These are phyloP conservation scores for Mycena filopes DNA, from an alignment of 768 basidiomycete genomes.

Conservation along the genomic window DNA sequence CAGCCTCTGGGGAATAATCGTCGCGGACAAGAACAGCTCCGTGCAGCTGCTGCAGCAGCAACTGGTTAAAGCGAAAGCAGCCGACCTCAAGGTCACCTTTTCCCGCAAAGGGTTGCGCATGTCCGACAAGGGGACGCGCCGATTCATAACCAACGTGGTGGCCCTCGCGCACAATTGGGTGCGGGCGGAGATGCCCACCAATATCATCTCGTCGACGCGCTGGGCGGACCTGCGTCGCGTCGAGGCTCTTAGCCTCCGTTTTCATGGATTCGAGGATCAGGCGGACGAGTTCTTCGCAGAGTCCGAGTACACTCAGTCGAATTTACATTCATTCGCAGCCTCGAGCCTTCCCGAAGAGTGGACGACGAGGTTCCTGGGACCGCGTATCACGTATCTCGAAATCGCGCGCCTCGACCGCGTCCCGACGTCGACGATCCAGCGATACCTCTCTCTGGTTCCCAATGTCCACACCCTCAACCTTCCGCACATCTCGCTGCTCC, in stretches of 20 bases:
- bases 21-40: slow-evolving; percentile 25
- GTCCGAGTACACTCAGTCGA: slow-evolving; percentile 10
- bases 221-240: slow-evolving; percentile 37
- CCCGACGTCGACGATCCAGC: slow-evolving; percentile 3
- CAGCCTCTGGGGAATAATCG: slow-evolving; percentile 47
- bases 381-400: slow-evolving; percentile 39
- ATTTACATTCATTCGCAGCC: slow-evolving; percentile 38
- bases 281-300: slow-evolving; percentile 31
- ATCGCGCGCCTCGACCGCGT: slow-evolving; percentile 23
- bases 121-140: background rate
- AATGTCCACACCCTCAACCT: slow-evolving; percentile 36
- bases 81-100: slow-evolving; percentile 40
- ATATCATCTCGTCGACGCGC: slow-evolving; percentile 31
- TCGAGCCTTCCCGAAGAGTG: slow-evolving; percentile 29
- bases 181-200: slow-evolving; percentile 35
- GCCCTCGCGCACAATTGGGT: slow-evolving; percentile 43
- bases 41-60: slow-evolving; percentile 30
- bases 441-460: slow-evolving; percentile 30
- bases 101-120: slow-evolving; percentile 5
- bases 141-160: slow-evolving; percentile 24
- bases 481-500: slow-evolving; percentile 18
- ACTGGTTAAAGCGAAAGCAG: slow-evolving; percentile 41
- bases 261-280: background rate
- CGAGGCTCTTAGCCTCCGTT: slow-evolving; percentile 34
- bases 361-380: slow-evolving; percentile 39